Percentiles rank a stretch among this genome's conserved stretches.
Evolutionary conservation across 495 filamentous ascomycete species (phyloP).

Genomic region (Pseudoneurospora amorphoporcata): DNA sequence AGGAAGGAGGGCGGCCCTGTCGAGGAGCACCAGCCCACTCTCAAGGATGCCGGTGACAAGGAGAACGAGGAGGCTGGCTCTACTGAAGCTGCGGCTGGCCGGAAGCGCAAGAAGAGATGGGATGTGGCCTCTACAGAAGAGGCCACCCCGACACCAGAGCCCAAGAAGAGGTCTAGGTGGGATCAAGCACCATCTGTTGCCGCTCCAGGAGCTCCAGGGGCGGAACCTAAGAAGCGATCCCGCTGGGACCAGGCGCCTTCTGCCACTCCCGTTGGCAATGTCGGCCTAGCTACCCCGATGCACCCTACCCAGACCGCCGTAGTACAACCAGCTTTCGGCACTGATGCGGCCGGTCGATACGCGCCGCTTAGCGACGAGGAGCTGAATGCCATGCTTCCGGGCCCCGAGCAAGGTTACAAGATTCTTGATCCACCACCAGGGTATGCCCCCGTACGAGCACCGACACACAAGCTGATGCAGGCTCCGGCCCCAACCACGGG

Average conservation of each 20-base stretch:
- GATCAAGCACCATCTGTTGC: slow-evolving; percentile 68
- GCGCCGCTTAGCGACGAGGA: slow-evolving; percentile 84
- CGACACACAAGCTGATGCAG: slow-evolving; percentile 66
- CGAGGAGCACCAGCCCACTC: slow-evolving; percentile 55
- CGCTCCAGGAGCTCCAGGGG: slow-evolving; percentile 38
- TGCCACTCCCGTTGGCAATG: slow-evolving; percentile 73
- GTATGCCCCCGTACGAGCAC: slow-evolving; percentile 73
- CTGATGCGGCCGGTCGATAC: slow-evolving; percentile 69
- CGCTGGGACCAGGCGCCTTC: slow-evolving; percentile 85
- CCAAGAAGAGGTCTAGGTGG: slow-evolving; percentile 78
- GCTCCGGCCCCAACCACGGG: slow-evolving; percentile 63
- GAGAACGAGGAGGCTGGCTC: slow-evolving; percentile 63
- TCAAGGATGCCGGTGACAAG: slow-evolving; percentile 55
- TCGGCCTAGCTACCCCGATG: slow-evolving; percentile 76
- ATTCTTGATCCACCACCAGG: slow-evolving; percentile 87
- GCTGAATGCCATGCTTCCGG: slow-evolving; percentile 81
- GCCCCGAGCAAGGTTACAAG: slow-evolving; percentile 72
- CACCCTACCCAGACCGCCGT: slow-evolving; percentile 62
- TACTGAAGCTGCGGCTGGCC: slow-evolving; percentile 50
- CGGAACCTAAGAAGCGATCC: slow-evolving; percentile 54
- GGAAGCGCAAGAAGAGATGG: slow-evolving; percentile 92
- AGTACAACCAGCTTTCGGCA: slow-evolving; percentile 58
- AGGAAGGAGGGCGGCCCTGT: slow-evolving; percentile 36
- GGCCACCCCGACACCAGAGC: slow-evolving; percentile 35
- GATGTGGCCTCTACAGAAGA: slow-evolving; percentile 52